Base-by-base conservation (phyloP, 2,329 filamentous ascomycete genomes). In the Phaeosphaeriaceae sp. region DNA sequence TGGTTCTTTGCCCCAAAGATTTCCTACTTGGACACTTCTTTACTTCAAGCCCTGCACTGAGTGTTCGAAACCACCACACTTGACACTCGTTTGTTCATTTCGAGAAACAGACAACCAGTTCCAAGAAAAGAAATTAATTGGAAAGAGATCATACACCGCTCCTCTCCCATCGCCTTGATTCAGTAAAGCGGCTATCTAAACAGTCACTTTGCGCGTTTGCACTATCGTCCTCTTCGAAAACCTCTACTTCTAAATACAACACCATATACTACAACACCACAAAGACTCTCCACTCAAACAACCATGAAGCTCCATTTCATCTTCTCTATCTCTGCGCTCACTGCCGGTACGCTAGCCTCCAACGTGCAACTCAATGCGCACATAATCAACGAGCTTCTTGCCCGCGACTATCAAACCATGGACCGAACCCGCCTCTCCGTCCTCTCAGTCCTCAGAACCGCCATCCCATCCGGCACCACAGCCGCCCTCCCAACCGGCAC, bases 391-490 rank as follows among this genome's bases (percentile, higher is more conserved):
- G 38, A 38, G n/a, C 37, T 49, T 6, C 13, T 46, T 32, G 38
- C 35, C 11, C 58, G 58, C 34, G 48, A 61, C 21, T 49, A 54
- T 4, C 42, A 41, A 29, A 56, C 49, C 36, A 56, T 61, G 50
- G 43, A 58, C 29, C 54, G 56, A 13, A 44, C 48, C 15, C 50
- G 43, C 7, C 43, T 56, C 48, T 58, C 54, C 15, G 39, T 60
- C 8, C 52, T 61, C 17, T 50, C 46, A n/a, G 50, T 60, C 17
- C 48, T 61, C 32, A 46, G 49, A 18, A 58, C 56, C 8, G 59
- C 52, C 23, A 52, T 61, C 21, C 48, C 58, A 12, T 39, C 44
- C 7, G 44, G 42, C 11, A 9, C 48, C 16, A 26, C 34, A 20
- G 16, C 34, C 15, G 42, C 54, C 3, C 18, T 48, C 18, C 54